Evolutionary conservation across 2,329 filamentous ascomycete species (phyloP).

Genomic region (Bipolaris bicolor): DNA sequence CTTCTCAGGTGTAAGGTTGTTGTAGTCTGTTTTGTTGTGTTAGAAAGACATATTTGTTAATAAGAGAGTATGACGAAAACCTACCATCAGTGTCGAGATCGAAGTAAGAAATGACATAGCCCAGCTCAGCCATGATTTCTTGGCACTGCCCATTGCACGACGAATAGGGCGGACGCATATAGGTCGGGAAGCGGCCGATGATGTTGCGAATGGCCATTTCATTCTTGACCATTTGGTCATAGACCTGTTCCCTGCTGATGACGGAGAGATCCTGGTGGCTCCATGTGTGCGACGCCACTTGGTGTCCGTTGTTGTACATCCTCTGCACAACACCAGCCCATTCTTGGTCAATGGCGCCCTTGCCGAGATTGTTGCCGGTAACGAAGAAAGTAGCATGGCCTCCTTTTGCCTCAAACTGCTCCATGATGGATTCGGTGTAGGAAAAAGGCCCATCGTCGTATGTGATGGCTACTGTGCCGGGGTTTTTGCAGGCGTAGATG

Average conservation of each 20-base stretch:
- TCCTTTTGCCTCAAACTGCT: conserved; percentile 62
- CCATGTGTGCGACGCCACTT: conserved; percentile 67
- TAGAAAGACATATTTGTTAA: background rate
- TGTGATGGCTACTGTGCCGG: conserved; percentile 68
- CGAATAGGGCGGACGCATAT: conserved; percentile 59
- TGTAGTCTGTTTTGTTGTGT: conserved; percentile 28
- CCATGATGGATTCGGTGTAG: conserved; percentile 66
- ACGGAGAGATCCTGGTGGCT: conserved; percentile 57
- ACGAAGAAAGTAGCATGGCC: conserved; percentile 74
- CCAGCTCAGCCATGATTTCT: conserved; percentile 51
- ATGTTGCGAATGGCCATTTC: conserved; percentile 63
- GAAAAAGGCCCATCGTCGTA: conserved; percentile 70
- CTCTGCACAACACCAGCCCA: conserved; percentile 61
- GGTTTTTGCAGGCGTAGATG: conserved; percentile 60
- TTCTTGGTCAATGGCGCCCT: conserved; percentile 62
- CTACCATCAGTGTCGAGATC: conserved; percentile 63
- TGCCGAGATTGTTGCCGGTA: conserved; percentile 62
- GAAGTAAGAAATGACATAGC: conserved; percentile 66
- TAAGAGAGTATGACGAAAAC: background rate
- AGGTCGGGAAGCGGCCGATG: conserved; percentile 61
- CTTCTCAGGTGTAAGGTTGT: conserved; percentile 34
- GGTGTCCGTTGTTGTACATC: conserved; percentile 63
- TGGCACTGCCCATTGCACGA: conserved; percentile 53
- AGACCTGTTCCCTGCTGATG: conserved; percentile 51
- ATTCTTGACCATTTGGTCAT: conserved; percentile 59